Base-by-base conservation (phyloP, 2,329 filamentous ascomycete genomes). In the Mariannaea sp. region DNA sequence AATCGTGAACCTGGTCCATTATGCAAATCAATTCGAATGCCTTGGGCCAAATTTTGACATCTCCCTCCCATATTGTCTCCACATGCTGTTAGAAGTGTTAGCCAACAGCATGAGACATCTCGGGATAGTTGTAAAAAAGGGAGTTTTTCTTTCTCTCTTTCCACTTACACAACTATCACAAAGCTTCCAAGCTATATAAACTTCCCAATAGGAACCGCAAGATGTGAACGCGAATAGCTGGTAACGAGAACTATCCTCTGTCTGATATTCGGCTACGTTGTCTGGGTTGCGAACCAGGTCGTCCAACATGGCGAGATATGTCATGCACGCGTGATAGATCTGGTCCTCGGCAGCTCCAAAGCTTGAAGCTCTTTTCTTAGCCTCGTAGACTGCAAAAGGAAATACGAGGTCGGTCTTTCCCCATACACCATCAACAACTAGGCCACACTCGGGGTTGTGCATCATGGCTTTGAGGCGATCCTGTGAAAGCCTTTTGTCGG, bases 221-320 rank as follows among this genome's bases (percentile, higher is more conserved):
- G 39, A 42, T 10, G 39, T 42, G 10, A 42, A 42, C 6, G 24
- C 39, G 19, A 42, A 42, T n/a, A 42, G 13, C 24, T 42, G 39
- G 27, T 30, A 30, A 19, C 16, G 16, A 9, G 27, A 22, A 26
- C 39, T 42, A 8, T 19, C 39, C 19, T 42, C 24, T 13, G 24
- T 13, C 24, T 42, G 39, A 14, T 42, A 42, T 14, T 42, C 39
- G 5, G 24, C 24, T 9, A 42, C 39, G 12, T 30, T 42, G 14
- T 42, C 24, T 17, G 24, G 39, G 17, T 42, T 29, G 24, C 39
- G 39, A 9, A 26, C 24, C 39, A 42, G 27, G 17, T 42, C 39
- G 39, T 42, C 39, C 24, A 42, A n/a, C 39, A 42, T 30, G 7
- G 39, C 24, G 13, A 42, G 17, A n/a, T 42, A 42, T 24, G n/a